Evolutionary conservation across 2,329 filamentous ascomycete species (phyloP), one percentile per base, ranked within the genome.

Genomic region (Colletotrichum graminicola): DNA sequence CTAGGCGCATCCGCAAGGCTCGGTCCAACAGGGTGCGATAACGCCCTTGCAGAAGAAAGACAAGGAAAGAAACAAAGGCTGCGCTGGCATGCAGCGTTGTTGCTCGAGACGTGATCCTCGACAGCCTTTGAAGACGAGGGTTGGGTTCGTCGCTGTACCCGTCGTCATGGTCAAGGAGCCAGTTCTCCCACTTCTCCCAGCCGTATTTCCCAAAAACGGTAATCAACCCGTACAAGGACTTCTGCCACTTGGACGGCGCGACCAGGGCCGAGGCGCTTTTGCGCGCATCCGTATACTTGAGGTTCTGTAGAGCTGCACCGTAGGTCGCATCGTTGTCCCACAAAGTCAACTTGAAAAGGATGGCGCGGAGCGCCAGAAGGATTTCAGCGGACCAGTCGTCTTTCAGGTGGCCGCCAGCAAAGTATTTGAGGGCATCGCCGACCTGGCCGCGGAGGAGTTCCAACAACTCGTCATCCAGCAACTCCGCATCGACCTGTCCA

Each of bases 291-390:
- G 93, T 93, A 78, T 95, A 98, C 78, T 91, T 91, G 36, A 99
- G 87, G 74, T 97, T 97, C 81, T 99, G 96, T 61, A 99, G 85
- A 45, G 94, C 91, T 14, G 96, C 96, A 72, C 96, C 96, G 81
- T 99, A 98, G 6, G 93, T 97, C 49, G 96, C 94, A 80, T 97
- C 92, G 80, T 98, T 94, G 80, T 98, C 95, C 96, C 96, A 99
- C 70, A 99, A 91, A 21, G 93, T 94, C 73, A 99, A 88, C 82
- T 99, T 99, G 86, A 98, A 99, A 10, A 99, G 85, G 3, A 94
- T 85, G 2, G 92, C 90, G 57, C 95, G 88, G 67, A 99, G 85
- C 0, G 86, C 88, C 36, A 98, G 86, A 73, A 92, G 86, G 65
- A 98, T 95, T 82, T 98, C 96, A 63, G 93, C 87, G 18, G 91